Conservation (phyloP, 495 filamentous ascomycete genomes). For the Podospora bellae-mahoneyi region DNA sequence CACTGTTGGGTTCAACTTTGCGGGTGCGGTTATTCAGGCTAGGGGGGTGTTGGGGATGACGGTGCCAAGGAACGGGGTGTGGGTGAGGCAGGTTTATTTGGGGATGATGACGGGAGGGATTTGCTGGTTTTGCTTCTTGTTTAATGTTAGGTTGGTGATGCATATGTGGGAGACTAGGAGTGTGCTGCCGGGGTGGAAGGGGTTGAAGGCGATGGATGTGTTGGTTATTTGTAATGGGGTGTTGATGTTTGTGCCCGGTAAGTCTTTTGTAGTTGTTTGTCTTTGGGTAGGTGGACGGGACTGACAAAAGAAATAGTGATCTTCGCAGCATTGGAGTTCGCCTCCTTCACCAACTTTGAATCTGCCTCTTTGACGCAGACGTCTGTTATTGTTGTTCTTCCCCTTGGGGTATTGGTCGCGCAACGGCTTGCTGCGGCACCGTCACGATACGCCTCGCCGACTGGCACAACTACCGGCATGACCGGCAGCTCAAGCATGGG, state of each 20-base stretch:
- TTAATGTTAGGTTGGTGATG: conserved; percentile 64
- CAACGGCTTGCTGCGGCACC: conserved; percentile 35
- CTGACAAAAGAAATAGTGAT: conserved; percentile 48
- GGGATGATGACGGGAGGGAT: conserved; percentile 61
- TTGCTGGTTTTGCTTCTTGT: conserved; percentile 71
- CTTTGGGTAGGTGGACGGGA: background rate
- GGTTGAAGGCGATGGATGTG: conserved; percentile 37
- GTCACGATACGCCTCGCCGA: background rate
- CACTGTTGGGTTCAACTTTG: conserved; percentile 59
- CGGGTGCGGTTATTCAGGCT: conserved; percentile 55
- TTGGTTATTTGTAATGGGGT: conserved; percentile 39
- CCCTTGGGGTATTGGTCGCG: conserved; percentile 79
- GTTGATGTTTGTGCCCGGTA: conserved; percentile 70
- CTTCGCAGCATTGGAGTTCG: conserved; percentile 65
- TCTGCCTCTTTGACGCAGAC: conserved; percentile 61
- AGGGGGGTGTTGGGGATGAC: conserved; percentile 44
- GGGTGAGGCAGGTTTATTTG: conserved; percentile 52
- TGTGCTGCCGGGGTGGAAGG: conserved; percentile 31
- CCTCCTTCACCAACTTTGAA: conserved; percentile 44
- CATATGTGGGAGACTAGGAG: conserved; percentile 34
- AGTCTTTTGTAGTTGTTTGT: conserved; percentile 23
- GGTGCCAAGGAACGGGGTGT: conserved; percentile 16
- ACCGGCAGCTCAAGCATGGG: background rate
- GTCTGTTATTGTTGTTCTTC: conserved; percentile 68
- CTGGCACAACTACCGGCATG: background rate